Evolutionary conservation across 225 moss, liverwort and hornwort species (phyloP), one percentile per base, ranked within the genome.

Genomic region (Thuidium tamariscinum): DNA sequence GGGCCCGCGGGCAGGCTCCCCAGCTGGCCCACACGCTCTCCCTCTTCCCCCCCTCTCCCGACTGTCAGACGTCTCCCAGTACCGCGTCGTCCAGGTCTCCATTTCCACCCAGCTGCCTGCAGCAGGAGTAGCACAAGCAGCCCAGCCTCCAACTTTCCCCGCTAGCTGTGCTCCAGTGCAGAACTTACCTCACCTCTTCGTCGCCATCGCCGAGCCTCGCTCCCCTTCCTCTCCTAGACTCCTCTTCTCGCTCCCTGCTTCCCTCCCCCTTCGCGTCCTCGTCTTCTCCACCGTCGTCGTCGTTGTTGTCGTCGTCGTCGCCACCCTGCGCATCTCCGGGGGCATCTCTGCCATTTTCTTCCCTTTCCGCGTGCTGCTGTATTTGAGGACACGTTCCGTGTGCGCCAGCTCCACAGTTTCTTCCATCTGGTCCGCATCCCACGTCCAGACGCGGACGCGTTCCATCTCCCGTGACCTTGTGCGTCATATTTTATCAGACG

Each of bases 11-110:
- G 80, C 72, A 36, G 32, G 42, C 34, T 41, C 61, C 7, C 76
- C 87, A 82, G 82, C 87, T 87, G 76, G 87, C 67, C 82, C 82
- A 76, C 87, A 82, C 87, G 82, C 82, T 67, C 87, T 57, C 74
- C 6, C 32, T 39, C 71, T 22, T 16, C 23, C 69, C 20, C 49
- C 37, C 67, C 25, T 8, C 16, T 9, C 52, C 42, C 74, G 72
- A 41, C 55, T 69, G 44, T 74, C 82, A 79, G 83, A 77, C 68
- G 46, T 67, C 84, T 79, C 71, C 63, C 72, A 79, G 78, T 72
- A 54, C 79, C 88, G 84, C 84, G 88, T 88, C 83, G 71, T 44
- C 52, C 52, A 32, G 48, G 32, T 41, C 79, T 63, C 41, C 88
- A 44, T 79, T 79, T 88, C 84, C 88, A 41, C 84, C 34, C 84